These are phyloP conservation scores for Nakataea oryzae DNA, from an alignment of 2,329 filamentous ascomycete species.

Conservation along the genomic window DNA sequence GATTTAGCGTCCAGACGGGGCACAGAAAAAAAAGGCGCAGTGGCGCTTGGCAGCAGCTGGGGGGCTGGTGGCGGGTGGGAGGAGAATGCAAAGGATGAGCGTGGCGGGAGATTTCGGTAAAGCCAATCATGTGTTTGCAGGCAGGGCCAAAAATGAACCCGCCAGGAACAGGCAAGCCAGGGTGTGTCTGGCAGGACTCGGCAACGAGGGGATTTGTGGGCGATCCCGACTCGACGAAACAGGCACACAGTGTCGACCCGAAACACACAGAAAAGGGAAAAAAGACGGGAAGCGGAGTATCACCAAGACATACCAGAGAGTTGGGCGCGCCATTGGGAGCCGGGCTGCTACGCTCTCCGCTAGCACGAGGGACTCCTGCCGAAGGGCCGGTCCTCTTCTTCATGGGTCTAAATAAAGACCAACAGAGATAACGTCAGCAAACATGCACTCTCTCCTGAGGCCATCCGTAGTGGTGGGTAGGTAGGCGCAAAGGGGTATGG, in stretches of 20 bases:
- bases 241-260: conserved; percentile 2
- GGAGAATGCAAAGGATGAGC: too few relatives aligned
- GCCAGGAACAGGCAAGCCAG: not conserved
- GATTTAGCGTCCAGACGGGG: not conserved
- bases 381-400: conserved; percentile 64
- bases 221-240: not conserved
- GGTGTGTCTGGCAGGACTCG: not conserved
- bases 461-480: not conserved
- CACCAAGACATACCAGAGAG: conserved; percentile 39
- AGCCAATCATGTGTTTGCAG: not conserved
- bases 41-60: not conserved
- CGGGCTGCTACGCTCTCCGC: conserved; percentile 54
- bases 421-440: not conserved
- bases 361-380: conserved; percentile 55
- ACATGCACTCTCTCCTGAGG: not conserved
- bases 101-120: not conserved
- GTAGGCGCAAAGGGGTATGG: too few relatives aligned
- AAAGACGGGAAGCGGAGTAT: conserved; percentile 5
- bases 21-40: too few relatives aligned
- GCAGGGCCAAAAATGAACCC: not conserved
- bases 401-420: conserved; percentile 46
- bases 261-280: conserved; percentile 6
- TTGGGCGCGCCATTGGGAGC: conserved; percentile 42
- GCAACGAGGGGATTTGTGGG: not conserved
- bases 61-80: not conserved